Evolutionary conservation across 352 stramenopile species (phyloP).

Genomic region (Globisporangium canariense): DNA sequence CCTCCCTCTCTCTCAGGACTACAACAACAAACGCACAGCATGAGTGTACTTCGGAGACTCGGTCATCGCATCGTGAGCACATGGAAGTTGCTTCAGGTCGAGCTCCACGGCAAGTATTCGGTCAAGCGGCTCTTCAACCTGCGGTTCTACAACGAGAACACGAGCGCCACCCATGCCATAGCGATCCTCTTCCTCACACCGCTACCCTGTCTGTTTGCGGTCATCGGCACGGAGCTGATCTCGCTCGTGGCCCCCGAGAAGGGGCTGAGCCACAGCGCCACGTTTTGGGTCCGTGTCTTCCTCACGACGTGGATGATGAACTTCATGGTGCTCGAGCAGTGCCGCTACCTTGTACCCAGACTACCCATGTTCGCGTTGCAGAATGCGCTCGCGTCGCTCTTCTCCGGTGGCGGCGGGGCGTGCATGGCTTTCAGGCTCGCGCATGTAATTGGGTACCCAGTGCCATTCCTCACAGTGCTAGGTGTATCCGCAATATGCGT

Average conservation of each 20-base stretch:
- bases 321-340: constrained; percentile 13
- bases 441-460: background rate
- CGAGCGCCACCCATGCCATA: background rate
- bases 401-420: background rate
- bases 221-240: constrained; percentile 10
- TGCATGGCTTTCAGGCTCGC: background rate
- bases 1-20: too few species aligned
- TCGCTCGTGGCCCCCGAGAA: background rate
- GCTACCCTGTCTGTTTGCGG: constrained; percentile 2
- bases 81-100: constrained; percentile 17
- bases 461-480: background rate
- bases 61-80: background rate
- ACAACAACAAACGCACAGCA: background rate
- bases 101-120: constrained; percentile 21
- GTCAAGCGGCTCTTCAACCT: constrained; percentile 16
- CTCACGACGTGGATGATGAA: constrained; percentile 11
- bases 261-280: background rate
- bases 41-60: background rate
- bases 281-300: constrained; percentile 12
- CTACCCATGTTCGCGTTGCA: background rate
- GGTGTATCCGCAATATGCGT: background rate
- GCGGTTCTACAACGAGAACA: background rate
- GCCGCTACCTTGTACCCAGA: background rate
- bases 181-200: constrained; percentile 15
- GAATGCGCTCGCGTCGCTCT: background rate